Evolutionary conservation across 176 grass and related monocot species (phyloP).

Genomic region (Chrysopogon serrulatus): DNA sequence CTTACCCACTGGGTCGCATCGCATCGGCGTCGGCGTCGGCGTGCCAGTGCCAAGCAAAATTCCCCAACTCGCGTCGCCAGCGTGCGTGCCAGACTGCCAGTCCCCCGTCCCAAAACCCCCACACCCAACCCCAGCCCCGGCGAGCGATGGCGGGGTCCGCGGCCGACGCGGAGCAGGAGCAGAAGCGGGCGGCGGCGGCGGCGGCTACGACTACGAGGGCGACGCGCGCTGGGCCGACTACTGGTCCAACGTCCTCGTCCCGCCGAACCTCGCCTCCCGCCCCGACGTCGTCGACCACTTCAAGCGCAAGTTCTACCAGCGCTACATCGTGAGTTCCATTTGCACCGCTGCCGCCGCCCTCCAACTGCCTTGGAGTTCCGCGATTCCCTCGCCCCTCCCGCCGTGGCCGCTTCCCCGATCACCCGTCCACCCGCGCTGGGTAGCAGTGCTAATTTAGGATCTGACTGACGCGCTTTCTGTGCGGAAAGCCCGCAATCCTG

Average conservation of each 20-base stretch:
- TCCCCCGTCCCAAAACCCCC: not conserved
- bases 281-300: slow-evolving; percentile 74
- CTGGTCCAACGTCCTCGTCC: slow-evolving; percentile 78
- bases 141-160: not conserved
- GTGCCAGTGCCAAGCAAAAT: not conserved
- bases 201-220: slow-evolving; percentile 82
- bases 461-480: not conserved
- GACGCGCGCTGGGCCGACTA: slow-evolving; percentile 83
- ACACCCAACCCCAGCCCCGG: not conserved
- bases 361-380: not conserved
- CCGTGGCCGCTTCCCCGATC: not conserved
- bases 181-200: slow-evolving; percentile 65
- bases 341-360: not conserved
- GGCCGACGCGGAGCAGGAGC: slow-evolving; percentile 44
- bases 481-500: not conserved
- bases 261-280: slow-evolving; percentile 61
- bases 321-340: slow-evolving; percentile 8
- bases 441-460: not conserved
- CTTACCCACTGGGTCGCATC: not conserved
- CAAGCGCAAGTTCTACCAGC: slow-evolving; percentile 95
- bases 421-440: not conserved
- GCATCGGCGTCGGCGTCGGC: not conserved
- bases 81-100: not conserved
- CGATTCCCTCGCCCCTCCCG: not conserved
- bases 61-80: not conserved